A percentile compares a stretch with the other conserved stretches of the same genome.
phyloP scores from a whole-genome alignment of 148 eudicot genomes.

The Chenopodium berlandieri region DNA sequence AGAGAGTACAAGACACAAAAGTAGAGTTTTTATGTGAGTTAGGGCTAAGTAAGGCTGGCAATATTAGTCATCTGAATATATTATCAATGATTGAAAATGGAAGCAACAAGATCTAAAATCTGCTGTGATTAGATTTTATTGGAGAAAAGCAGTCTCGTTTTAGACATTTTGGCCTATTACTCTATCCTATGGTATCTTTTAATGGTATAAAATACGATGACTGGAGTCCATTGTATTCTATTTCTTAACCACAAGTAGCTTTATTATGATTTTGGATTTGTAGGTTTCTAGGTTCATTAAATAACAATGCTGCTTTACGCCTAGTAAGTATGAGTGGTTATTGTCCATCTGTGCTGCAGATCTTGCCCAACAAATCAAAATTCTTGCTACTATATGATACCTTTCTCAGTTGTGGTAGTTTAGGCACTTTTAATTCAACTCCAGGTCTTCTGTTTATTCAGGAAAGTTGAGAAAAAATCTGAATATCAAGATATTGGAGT shows the following conservation, averaged over 20 bases:
- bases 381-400: neutral
- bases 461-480: slow-evolving; percentile 44
- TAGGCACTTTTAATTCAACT: neutral
- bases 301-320: neutral
- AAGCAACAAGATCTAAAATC: neutral
- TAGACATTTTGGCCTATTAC: neutral
- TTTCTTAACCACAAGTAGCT: neutral
- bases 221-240: neutral
- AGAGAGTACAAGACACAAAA: neutral
- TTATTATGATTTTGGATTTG: neutral
- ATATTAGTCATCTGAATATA: neutral
- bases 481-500: slow-evolving; percentile 60
- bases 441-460: slow-evolving; percentile 27
- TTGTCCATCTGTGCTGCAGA: neutral
- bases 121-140: neutral
- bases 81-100: neutral
- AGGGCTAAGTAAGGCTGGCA: neutral
- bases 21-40: neutral
- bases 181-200: neutral
- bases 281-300: neutral
- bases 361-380: neutral
- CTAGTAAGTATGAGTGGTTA: neutral
- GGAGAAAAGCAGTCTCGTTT: neutral
- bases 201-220: neutral
- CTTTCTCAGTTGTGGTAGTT: neutral